These are phyloP conservation scores for Austropuccinia psidii DNA, from an alignment of 1,284 basidiomycete genomes.

Conservation along the genomic window DNA sequence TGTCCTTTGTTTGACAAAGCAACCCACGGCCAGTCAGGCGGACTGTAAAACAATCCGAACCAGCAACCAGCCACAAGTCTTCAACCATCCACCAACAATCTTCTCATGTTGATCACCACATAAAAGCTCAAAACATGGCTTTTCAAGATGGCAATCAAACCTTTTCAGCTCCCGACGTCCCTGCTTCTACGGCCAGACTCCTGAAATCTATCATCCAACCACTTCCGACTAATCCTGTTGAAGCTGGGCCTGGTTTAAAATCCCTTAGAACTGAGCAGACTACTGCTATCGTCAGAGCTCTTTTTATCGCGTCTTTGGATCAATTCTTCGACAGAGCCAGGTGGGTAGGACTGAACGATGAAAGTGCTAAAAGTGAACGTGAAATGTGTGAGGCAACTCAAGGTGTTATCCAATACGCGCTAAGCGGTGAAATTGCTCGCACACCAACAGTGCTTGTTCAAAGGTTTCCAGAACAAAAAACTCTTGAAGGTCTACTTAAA, in stretches of 20 bases:
- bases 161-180: constrained; percentile 1
- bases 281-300: constrained; percentile 31
- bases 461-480: constrained; percentile 19
- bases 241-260: not conserved
- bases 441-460: constrained; percentile 10
- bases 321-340: constrained; percentile 16
- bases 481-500: constrained; percentile 3
- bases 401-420: not conserved
- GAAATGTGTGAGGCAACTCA: constrained; percentile 1
- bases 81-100: no score
- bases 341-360: not conserved
- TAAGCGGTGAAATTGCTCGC: constrained; percentile 1
- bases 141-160: constrained; percentile 7
- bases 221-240: not conserved
- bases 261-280: constrained; percentile 19
- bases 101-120: no score
- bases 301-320: constrained; percentile 22
- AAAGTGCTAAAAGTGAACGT: not conserved
- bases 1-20: no score
- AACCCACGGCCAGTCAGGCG: no score
- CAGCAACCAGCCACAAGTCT: no score
- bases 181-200: constrained; percentile 30
- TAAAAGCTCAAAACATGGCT: not conserved
- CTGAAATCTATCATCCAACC: constrained; percentile 31
- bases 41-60: no score